Evolutionary conservation across 805 yeast species (phyloP).

Genomic region (Myxozyma kluyveri): DNA sequence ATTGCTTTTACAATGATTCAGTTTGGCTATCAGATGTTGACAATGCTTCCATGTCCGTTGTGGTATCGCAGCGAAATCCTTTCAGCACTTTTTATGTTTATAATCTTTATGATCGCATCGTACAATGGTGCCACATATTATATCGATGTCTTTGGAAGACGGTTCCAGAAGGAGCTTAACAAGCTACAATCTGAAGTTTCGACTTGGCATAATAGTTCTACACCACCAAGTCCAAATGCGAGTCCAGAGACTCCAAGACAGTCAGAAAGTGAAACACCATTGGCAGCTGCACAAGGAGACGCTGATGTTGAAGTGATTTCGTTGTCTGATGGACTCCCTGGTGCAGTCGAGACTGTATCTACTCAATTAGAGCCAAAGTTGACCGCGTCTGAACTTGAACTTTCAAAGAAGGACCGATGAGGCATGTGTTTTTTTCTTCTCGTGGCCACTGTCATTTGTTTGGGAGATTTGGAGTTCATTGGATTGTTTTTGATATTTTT

Average conservation of each 20-base stretch:
- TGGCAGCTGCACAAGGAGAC: background rate
- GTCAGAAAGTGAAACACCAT: background rate
- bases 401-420: background rate
- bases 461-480: too few relatives aligned
- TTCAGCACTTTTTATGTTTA: slow-evolving; percentile 63
- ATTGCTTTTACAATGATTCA: slow-evolving; percentile 83
- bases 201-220: slow-evolving; percentile 36
- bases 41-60: slow-evolving; percentile 88
- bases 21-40: slow-evolving; percentile 76
- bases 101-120: slow-evolving; percentile 75
- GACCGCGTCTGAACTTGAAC: background rate
- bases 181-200: slow-evolving; percentile 70
- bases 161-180: slow-evolving; percentile 80
- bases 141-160: slow-evolving; percentile 84
- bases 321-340: background rate
- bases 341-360: background rate
- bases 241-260: slow-evolving; percentile 7
- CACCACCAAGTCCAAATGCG: slow-evolving; percentile 21
- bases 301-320: slow-evolving; percentile 13
- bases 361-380: background rate
- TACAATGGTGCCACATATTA: slow-evolving; percentile 95
- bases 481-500: too few relatives aligned
- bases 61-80: slow-evolving; percentile 71
- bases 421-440: background rate
- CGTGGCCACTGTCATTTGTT: too few relatives aligned